A percentile compares a stretch with the other conserved stretches of the same genome.
phyloP scores from a whole-genome alignment of 148 eudicot genomes.

The Linanthus parryae region DNA sequence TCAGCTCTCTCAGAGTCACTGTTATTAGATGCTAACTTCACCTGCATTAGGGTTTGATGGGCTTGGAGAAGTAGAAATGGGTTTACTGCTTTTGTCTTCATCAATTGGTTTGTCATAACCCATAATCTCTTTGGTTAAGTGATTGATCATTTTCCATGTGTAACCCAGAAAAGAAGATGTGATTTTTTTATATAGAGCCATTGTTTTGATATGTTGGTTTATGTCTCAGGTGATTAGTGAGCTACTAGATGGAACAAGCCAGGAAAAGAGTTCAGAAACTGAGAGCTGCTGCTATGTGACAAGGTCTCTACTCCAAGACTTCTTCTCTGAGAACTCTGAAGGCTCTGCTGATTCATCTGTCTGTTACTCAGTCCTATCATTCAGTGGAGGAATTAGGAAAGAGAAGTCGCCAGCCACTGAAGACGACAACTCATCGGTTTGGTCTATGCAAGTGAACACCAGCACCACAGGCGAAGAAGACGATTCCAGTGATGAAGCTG shows the following conservation, averaged over 20 bases:
- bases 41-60: too few species aligned
- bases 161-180: neutral
- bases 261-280: constrained; percentile 20
- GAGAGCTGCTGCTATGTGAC: constrained; percentile 39
- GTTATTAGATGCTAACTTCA: too few species aligned
- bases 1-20: too few species aligned
- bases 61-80: too few species aligned
- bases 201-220: neutral
- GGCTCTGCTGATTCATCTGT: constrained; percentile 30
- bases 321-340: constrained; percentile 68
- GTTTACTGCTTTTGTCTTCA: too few species aligned
- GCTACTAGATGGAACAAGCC: constrained; percentile 18
- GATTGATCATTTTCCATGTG: neutral
- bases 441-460: constrained; percentile 81
- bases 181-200: neutral
- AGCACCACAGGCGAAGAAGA: constrained; percentile 49
- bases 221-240: constrained; percentile 28
- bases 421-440: constrained; percentile 62
- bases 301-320: constrained; percentile 63
- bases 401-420: constrained; percentile 11
- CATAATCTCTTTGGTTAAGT: too few species aligned
- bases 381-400: constrained; percentile 16
- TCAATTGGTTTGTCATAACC: too few species aligned
- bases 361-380: constrained; percentile 41
- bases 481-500: too few species aligned